These are phyloP conservation scores for Physcia stellaris DNA, from an alignment of 495 filamentous ascomycete species.

Conservation along the genomic window DNA sequence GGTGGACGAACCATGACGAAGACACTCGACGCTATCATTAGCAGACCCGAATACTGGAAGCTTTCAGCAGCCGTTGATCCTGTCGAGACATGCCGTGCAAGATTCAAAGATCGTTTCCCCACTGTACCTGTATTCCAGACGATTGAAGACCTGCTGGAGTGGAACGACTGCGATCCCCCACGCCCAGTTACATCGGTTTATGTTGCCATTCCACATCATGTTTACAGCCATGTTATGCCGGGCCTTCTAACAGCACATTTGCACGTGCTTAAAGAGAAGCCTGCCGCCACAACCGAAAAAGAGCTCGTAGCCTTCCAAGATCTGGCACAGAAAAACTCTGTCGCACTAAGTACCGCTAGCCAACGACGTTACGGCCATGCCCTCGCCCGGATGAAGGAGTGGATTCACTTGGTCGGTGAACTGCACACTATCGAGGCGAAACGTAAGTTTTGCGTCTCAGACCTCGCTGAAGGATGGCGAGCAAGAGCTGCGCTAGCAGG, in stretches of 20 bases:
- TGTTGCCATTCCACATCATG: slow-evolving; percentile 2
- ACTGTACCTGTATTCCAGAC: background rate
- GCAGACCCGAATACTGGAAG: background rate
- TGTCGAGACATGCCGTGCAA: background rate
- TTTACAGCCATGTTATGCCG: background rate
- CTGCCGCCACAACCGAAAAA: slow-evolving; percentile 1
- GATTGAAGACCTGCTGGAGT: slow-evolving; percentile 1
- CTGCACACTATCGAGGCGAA: background rate
- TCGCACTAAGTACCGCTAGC: background rate
- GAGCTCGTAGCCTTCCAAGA: slow-evolving; percentile 2
- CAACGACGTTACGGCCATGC: slow-evolving; percentile 2
- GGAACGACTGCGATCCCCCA: background rate
- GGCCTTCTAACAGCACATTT: background rate
- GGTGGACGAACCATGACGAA: slow-evolving; percentile 2
- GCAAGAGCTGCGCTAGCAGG: slow-evolving; percentile 1
- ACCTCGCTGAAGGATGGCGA: slow-evolving; percentile 7
- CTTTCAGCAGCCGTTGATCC: background rate
- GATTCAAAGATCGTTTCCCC: background rate
- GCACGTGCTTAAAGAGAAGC: slow-evolving; percentile 9
- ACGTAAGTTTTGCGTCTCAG: slow-evolving; percentile 3
- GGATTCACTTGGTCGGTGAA: background rate
- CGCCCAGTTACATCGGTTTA: background rate
- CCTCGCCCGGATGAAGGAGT: background rate
- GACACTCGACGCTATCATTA: background rate
- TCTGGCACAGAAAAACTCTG: background rate